A percentile compares a stretch with the other conserved stretches of the same genome.
Evolutionary conservation across 257 asterid genomes (phyloP).

Genomic region (Parsonsia alboflavescens): DNA sequence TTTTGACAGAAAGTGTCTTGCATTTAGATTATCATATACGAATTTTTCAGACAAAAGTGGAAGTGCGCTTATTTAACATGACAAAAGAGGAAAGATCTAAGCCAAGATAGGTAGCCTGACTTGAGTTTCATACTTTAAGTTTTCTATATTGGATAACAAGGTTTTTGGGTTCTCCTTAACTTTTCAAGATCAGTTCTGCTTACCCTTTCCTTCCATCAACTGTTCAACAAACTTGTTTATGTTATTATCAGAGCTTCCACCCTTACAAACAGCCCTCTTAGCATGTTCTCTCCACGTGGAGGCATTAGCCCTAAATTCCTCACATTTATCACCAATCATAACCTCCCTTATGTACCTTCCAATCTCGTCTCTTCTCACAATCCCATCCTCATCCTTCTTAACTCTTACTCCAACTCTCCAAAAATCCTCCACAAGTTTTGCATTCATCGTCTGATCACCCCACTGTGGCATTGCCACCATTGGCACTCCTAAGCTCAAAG

Average conservation of each 20-base stretch:
- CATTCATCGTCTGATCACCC: slow-evolving; percentile 16
- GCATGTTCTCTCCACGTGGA: slow-evolving; percentile 1
- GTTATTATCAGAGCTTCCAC: slow-evolving; percentile 51
- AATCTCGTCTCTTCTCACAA: slow-evolving; percentile 17
- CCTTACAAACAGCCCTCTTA: slow-evolving; percentile 25
- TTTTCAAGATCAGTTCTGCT: not conserved
- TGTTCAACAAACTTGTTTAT: slow-evolving; percentile 45
- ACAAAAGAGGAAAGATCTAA: too few relatives aligned
- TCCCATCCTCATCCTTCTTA: slow-evolving; percentile 6
- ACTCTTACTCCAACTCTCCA: slow-evolving; percentile 15
- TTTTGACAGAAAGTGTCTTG: too few relatives aligned
- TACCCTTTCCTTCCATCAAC: not conserved
- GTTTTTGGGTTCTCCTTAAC: not conserved
- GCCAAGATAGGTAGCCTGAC: too few relatives aligned
- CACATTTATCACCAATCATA: slow-evolving; percentile 13
- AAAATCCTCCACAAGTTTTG: slow-evolving; percentile 15
- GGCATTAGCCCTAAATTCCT: slow-evolving; percentile 1
- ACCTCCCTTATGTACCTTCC: slow-evolving; percentile 15
- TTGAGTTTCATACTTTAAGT: too few relatives aligned
- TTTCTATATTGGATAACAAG: too few relatives aligned
- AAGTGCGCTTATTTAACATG: too few relatives aligned
- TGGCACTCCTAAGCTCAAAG: slow-evolving; percentile 13
- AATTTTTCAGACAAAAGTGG: too few relatives aligned
- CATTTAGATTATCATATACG: too few relatives aligned
- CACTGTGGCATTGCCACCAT: slow-evolving; percentile 14